Conservation (phyloP, 148 eudicot species). For the Gaultheria prostrata region DNA sequence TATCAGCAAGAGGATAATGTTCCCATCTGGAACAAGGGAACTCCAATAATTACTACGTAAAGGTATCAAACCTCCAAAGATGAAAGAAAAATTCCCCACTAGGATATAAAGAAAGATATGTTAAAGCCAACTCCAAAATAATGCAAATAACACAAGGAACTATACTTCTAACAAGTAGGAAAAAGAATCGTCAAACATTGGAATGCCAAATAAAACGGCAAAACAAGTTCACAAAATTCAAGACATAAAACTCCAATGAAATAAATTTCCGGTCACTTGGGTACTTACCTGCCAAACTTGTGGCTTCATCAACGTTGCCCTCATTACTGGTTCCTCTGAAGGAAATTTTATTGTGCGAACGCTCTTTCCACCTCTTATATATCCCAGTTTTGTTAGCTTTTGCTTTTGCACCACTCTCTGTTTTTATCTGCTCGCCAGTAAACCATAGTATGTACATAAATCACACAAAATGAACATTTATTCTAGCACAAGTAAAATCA, state of each 20-base stretch:
- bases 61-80: background rate
- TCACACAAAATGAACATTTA: background rate
- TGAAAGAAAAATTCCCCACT: background rate
- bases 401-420: conserved; percentile 79
- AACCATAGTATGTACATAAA: background rate
- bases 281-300: conserved; percentile 47
- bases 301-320: conserved; percentile 35
- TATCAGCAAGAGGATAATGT: background rate
- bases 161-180: background rate
- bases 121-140: background rate
- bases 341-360: conserved; percentile 63
- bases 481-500: background rate
- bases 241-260: background rate
- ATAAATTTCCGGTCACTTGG: background rate
- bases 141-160: background rate
- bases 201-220: background rate
- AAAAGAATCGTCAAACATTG: background rate
- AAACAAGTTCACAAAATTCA: background rate
- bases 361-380: conserved; percentile 84
- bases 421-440: conserved; percentile 50
- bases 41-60: background rate
- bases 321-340: conserved; percentile 39
- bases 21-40: background rate
- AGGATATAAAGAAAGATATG: background rate
- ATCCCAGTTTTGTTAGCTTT: conserved; percentile 77